Percentiles rank a stretch among this genome's conserved stretches.
phyloP scores from a whole-genome alignment of 1,284 basidiomycete genomes.

The Jaminaea rosea region DNA sequence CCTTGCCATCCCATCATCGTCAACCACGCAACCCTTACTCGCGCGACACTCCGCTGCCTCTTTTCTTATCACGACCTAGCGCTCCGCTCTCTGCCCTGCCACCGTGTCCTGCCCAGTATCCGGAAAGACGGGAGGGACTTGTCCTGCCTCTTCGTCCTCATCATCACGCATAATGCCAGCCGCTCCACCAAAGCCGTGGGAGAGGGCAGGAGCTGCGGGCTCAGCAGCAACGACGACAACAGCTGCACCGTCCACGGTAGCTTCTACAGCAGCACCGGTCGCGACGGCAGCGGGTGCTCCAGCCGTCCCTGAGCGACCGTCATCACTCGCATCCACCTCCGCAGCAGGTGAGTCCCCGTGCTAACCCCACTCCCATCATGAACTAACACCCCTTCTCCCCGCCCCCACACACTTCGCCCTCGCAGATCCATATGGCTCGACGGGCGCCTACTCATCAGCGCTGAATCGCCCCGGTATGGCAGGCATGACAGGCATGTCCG shows the following conservation, averaged over 20 bases:
- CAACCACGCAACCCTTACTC: not conserved
- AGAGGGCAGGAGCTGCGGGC: slow-evolving; percentile 29
- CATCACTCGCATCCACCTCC: slow-evolving; percentile 15
- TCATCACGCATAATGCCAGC: slow-evolving; percentile 10
- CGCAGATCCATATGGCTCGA: slow-evolving; percentile 9
- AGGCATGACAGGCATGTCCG: too few relatives aligned
- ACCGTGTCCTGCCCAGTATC: not conserved
- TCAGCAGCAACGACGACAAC: slow-evolving; percentile 10
- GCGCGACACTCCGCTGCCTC: not conserved
- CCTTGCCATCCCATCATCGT: not conserved
- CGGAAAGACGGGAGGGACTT: not conserved
- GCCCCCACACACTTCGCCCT: not conserved
- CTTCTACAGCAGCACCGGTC: slow-evolving; percentile 9
- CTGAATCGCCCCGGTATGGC: slow-evolving; percentile 23
- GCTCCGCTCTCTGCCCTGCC: not conserved
- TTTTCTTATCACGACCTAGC: not conserved
- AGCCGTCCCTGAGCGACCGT: slow-evolving; percentile 39
- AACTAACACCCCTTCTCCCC: not conserved
- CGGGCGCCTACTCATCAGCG: slow-evolving; percentile 12
- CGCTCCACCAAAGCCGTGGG: slow-evolving; percentile 46
- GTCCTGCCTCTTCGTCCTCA: not conserved
- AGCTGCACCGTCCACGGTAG: slow-evolving; percentile 9
- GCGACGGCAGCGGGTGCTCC: slow-evolving; percentile 21
- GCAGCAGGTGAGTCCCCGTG: not conserved
- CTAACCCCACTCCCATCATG: not conserved